phyloP scores from a whole-genome alignment of 805 yeast species.

The Brettanomyces naardenensis region DNA sequence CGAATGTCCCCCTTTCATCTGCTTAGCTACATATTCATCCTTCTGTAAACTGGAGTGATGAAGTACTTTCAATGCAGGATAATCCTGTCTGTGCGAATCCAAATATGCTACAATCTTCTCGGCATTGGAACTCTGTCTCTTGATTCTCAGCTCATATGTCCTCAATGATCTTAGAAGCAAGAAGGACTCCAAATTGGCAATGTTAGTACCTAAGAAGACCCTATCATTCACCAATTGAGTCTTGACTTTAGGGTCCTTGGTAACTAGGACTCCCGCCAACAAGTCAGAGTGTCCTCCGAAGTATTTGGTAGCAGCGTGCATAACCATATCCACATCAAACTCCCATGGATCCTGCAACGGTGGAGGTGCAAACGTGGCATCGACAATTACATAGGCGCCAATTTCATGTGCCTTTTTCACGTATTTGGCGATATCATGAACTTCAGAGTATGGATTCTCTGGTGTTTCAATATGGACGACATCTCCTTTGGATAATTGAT shows the following conservation, averaged over 20 bases:
- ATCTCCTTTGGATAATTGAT: slow-evolving; percentile 50
- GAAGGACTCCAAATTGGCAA: slow-evolving; percentile 70
- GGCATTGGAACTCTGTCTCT: slow-evolving; percentile 58
- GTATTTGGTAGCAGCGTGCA: slow-evolving; percentile 91
- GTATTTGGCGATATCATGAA: slow-evolving; percentile 52
- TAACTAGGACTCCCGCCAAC: slow-evolving; percentile 70
- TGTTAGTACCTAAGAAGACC: slow-evolving; percentile 65
- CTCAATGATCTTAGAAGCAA: slow-evolving; percentile 72
- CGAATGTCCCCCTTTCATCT: slow-evolving; percentile 54
- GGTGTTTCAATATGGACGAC: slow-evolving; percentile 83
- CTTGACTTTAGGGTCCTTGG: slow-evolving; percentile 44
- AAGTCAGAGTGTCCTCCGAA: slow-evolving; percentile 95
- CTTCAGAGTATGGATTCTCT: slow-evolving; percentile 72
- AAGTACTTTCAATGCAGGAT: slow-evolving; percentile 42
- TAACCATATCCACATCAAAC: slow-evolving; percentile 79
- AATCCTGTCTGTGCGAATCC: slow-evolving; percentile 37
- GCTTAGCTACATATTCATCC: slow-evolving; percentile 58
- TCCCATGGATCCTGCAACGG: slow-evolving; percentile 77
- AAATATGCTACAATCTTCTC: slow-evolving; percentile 53
- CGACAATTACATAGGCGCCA: slow-evolving; percentile 70
- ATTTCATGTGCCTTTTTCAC: slow-evolving; percentile 67
- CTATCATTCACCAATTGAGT: slow-evolving; percentile 52
- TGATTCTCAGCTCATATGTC: slow-evolving; percentile 68
- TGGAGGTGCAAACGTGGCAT: slow-evolving; percentile 92
- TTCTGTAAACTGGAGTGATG: slow-evolving; percentile 73